Evolutionary conservation across 2,329 filamentous ascomycete genomes (phyloP).

Genomic region (Fusarium sp.): DNA sequence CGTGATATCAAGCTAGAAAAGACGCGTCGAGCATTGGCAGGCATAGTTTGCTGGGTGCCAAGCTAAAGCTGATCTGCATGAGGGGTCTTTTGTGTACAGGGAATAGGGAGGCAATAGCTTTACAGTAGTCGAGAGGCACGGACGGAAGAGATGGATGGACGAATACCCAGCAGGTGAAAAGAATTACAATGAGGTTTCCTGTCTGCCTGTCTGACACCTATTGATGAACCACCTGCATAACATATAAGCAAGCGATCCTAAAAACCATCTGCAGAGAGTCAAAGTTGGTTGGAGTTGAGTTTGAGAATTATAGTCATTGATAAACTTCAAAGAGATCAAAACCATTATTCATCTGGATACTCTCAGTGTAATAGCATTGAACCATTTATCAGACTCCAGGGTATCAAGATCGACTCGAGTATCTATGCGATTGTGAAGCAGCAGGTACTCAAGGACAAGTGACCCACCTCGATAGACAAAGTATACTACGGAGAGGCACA

Average conservation of each 20-base stretch:
- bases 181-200: conserved; percentile 1
- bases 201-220: background rate
- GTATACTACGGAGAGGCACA: conserved; percentile 30
- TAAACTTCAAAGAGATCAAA: background rate
- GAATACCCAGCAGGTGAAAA: conserved; percentile 36
- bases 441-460: background rate
- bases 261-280: background rate
- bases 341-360: background rate
- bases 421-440: background rate
- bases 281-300: background rate
- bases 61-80: conserved; percentile 31
- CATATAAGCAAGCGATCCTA: background rate
- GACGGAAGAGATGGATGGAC: conserved; percentile 31
- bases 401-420: background rate
- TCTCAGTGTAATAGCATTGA: background rate
- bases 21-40: conserved; percentile 40
- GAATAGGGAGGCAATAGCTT: background rate
- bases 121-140: background rate
- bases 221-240: background rate
- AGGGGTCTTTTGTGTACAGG: background rate
- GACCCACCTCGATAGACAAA: background rate
- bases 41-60: conserved; percentile 7
- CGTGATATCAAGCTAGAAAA: conserved; percentile 39
- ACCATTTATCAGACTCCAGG: background rate
- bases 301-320: background rate